A percentile compares a stretch with the other conserved stretches of the same genome.
These are phyloP conservation scores for Penicillium bovifimosum DNA, from an alignment of 495 filamentous ascomycete species.

Conservation along the genomic window DNA sequence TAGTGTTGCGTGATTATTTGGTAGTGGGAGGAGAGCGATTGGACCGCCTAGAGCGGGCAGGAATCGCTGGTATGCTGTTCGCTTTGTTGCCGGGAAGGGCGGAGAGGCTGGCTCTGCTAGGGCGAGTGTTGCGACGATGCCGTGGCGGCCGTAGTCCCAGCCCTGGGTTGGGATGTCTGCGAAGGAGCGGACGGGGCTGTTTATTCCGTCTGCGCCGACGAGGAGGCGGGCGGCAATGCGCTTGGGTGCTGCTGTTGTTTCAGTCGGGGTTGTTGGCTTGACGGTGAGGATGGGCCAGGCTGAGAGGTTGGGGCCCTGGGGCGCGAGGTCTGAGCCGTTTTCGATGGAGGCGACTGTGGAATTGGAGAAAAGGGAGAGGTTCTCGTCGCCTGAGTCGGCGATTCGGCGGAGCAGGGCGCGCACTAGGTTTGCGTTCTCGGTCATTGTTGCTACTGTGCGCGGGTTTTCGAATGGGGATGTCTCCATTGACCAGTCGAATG, in stretches of 20 bases:
- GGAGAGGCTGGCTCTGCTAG: slow-evolving; percentile 46
- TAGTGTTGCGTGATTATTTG: slow-evolving; percentile 71
- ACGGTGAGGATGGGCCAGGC: slow-evolving; percentile 82
- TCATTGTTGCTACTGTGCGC: slow-evolving; percentile 86
- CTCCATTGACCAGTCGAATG: slow-evolving; percentile 69
- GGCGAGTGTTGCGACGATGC: slow-evolving; percentile 82
- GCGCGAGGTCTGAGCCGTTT: slow-evolving; percentile 55
- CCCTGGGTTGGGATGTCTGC: slow-evolving; percentile 77
- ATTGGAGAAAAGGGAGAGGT: slow-evolving; percentile 64
- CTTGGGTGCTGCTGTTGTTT: slow-evolving; percentile 17
- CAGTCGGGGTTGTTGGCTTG: slow-evolving; percentile 33
- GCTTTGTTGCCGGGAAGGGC: slow-evolving; percentile 36
- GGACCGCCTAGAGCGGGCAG: slow-evolving; percentile 75
- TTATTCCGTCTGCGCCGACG: slow-evolving; percentile 89
- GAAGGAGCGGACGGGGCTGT: slow-evolving; percentile 87
- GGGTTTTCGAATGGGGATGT: slow-evolving; percentile 42
- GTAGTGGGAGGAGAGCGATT: slow-evolving; percentile 83
- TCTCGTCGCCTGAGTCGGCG: slow-evolving; percentile 55
- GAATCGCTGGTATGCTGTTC: slow-evolving; percentile 91
- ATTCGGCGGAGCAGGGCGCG: slow-evolving; percentile 67
- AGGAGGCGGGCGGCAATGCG: slow-evolving; percentile 75
- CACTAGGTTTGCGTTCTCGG: slow-evolving; percentile 85
- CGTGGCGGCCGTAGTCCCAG: slow-evolving; percentile 91
- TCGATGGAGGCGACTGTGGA: slow-evolving; percentile 71
- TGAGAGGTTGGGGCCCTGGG: slow-evolving; percentile 65